These are phyloP conservation scores for Dryas alaskensis DNA, from an alignment of 306 rosid species.

Conservation along the genomic window DNA sequence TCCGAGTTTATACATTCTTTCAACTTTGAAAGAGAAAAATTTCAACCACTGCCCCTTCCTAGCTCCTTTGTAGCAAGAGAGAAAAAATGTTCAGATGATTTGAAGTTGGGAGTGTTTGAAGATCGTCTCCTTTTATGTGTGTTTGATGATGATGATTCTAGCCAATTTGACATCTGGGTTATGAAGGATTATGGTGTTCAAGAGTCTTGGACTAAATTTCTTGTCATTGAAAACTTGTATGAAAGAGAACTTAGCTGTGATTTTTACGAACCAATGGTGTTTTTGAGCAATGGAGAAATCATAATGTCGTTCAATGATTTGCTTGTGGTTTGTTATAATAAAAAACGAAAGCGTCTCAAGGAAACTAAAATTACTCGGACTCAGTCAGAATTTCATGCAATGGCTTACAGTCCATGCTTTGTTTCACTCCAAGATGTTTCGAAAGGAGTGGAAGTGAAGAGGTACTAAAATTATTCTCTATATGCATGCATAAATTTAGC, in stretches of 20 bases:
- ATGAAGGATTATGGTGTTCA: conserved; percentile 20
- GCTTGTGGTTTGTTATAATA: background rate
- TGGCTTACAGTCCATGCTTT: conserved; percentile 3
- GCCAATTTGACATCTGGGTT: background rate
- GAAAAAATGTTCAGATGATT: background rate
- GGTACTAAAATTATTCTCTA: conserved; percentile 2
- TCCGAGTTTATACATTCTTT: background rate
- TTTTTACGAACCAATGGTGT: conserved; percentile 2
- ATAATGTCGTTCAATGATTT: background rate
- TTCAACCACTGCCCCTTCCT: background rate
- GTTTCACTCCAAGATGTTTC: conserved; percentile 15
- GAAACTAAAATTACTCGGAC: background rate
- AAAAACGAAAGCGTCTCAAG: background rate
- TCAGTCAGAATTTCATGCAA: background rate
- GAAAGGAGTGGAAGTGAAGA: conserved; percentile 1
- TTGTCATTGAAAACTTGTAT: background rate
- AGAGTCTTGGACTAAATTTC: conserved; percentile 10
- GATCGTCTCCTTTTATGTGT: conserved; percentile 4
- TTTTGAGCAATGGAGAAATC: conserved; percentile 19
- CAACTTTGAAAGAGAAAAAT: conserved; percentile 15
- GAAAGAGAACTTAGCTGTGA: background rate
- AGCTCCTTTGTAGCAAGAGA: background rate
- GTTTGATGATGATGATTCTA: background rate
- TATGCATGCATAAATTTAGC: background rate
- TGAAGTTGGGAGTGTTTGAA: conserved; percentile 16